Conservation (phyloP, 164 flowering plant species). For the Vitis rupestris region DNA sequence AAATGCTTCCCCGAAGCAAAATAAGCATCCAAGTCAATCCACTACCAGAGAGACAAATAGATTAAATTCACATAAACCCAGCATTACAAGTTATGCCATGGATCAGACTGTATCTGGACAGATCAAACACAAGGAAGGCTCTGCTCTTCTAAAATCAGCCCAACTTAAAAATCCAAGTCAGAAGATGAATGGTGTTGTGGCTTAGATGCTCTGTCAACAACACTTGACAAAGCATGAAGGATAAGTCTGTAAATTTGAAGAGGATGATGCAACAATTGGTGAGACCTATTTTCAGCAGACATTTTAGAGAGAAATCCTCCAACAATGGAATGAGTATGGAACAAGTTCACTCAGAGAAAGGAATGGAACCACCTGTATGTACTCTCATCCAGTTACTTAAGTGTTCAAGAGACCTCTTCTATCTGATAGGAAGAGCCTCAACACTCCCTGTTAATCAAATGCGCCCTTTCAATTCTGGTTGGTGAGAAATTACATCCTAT, state of each 20-base stretch:
- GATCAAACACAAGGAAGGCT: background rate
- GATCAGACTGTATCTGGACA: background rate
- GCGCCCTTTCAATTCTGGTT: no score
- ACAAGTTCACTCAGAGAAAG: no score
- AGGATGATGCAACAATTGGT: background rate
- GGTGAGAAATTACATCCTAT: no score
- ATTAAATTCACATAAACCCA: background rate
- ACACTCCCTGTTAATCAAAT: no score
- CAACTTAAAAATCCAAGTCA: slow-evolving; percentile 5
- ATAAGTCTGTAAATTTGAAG: background rate
- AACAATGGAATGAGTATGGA: no score
- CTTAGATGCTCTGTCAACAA: background rate
- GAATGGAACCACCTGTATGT: no score
- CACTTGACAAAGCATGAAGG: background rate
- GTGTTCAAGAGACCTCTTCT: no score
- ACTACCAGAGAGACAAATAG: background rate
- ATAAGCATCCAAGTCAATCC: background rate
- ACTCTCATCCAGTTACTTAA: no score
- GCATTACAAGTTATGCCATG: background rate
- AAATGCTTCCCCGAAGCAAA: background rate
- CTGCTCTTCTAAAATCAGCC: slow-evolving; percentile 7
- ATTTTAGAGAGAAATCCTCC: background rate
- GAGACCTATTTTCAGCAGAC: background rate
- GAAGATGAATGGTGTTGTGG: background rate
- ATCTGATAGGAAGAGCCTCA: no score